Conservation (phyloP, 495 filamentous ascomycete species). For the Penicillium verhagenii region DNA sequence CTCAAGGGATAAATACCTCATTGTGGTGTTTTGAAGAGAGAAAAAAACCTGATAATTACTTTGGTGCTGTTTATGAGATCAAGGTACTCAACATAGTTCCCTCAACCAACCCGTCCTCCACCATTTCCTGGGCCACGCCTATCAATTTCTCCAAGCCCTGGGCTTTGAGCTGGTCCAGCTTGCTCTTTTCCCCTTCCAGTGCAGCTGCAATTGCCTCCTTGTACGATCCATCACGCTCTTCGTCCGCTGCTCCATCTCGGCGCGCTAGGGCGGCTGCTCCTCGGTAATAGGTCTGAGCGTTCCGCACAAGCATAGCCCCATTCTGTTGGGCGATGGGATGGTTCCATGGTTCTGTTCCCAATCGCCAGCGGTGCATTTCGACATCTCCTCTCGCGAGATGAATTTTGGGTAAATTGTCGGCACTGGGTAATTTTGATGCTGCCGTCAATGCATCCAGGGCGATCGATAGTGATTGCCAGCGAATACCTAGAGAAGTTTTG, state of each 20-base stretch:
- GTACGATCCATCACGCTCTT: conserved; percentile 46
- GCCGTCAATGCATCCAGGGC: conserved; percentile 50
- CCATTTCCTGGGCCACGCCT: conserved; percentile 46
- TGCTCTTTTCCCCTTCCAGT: conserved; percentile 41
- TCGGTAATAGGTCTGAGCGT: conserved; percentile 64
- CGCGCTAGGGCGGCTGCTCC: conserved; percentile 53
- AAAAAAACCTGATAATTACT: neutral
- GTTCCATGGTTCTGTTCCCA: conserved; percentile 50
- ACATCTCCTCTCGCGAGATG: conserved; percentile 61
- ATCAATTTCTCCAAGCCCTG: conserved; percentile 30
- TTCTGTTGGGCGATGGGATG: conserved; percentile 48
- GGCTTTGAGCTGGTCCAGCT: conserved; percentile 38
- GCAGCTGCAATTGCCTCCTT: conserved; percentile 47
- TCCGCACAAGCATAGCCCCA: conserved; percentile 51
- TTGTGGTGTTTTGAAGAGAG: neutral
- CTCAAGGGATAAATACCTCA: conserved; percentile 6
- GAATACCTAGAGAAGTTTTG: conserved; percentile 28
- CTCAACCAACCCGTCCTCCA: conserved; percentile 48
- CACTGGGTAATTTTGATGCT: conserved; percentile 50
- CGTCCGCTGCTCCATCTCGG: conserved; percentile 39
- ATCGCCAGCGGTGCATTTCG: conserved; percentile 56
- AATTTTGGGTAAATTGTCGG: conserved; percentile 57
- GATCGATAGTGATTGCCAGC: conserved; percentile 51
- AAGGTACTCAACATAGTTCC: conserved; percentile 35
- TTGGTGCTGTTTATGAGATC: conserved; percentile 29